Base-by-base conservation (phyloP, 768 basidiomycete species). In the Agaricus subrufescens region DNA sequence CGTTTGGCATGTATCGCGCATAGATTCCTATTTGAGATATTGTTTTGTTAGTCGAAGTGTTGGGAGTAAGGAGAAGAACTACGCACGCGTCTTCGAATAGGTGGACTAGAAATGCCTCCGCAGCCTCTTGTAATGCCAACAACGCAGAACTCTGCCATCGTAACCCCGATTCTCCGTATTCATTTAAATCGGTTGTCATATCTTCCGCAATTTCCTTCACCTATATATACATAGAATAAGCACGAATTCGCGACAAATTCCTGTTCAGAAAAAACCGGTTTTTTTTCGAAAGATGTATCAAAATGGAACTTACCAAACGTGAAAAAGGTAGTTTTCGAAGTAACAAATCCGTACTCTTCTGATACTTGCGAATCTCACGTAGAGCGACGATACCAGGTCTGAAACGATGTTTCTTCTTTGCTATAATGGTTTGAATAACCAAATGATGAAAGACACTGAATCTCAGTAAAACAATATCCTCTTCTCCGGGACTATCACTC, bases 1-100 rank as follows among this genome's bases (percentile, higher is more conserved):
- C 96, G 87, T 71, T 96, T 98, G 14, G 96, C 96, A 65, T 98
- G 96, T 61, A 99, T 91, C 5, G 96, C 95, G 66, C 97, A 99
- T 34, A 97, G 75, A 69, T 98, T 97, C 43, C 94, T 97, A 59
- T 23, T 34, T 2, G 11, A 8, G 1, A 34, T 2, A 58, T 25
- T 34, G 50, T 12, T 46, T n/a, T 23, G 26, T 44, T 44, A 63
- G 39, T 52, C 5, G 7, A 44, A 53, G 56, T 43, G 27, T 34
- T 57, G 58, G 15, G 37, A 48, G 43, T 25, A 12, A 31, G 34
- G 0, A 42, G 15, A 34, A 4, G 51, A 31, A 91, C 94, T 76
- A 19, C 19, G 19, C 70, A 98, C 92, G 96, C 94, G 72, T 99
- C 97, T 72, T 99, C 97, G 60, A 99, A 98, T 44, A 98, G 73